A percentile compares a stretch with the other conserved stretches of the same genome.
phyloP scores from a whole-genome alignment of 163 green algal species.

The Scenedesmus sp. region DNA sequence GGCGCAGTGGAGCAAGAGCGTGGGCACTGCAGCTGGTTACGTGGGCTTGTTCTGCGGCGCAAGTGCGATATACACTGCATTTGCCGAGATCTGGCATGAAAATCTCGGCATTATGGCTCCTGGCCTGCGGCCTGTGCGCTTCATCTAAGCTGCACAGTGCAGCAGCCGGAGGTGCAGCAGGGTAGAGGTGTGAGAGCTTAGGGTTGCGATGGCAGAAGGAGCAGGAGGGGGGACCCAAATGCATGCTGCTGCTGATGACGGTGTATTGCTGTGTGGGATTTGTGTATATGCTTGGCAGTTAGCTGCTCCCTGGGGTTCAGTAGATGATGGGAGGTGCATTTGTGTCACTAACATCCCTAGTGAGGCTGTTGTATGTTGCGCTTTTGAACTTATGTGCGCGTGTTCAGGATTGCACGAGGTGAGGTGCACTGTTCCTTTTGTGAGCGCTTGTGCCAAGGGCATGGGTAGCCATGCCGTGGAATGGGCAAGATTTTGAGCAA shows the following conservation, averaged over 20 bases:
- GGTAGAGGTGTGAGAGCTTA: not conserved
- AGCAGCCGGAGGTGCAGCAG: not conserved
- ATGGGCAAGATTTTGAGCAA: not conserved
- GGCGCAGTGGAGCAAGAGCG: constrained; percentile 32
- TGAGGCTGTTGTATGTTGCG: not conserved
- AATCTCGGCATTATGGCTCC: constrained; percentile 62
- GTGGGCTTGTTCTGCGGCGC: constrained; percentile 63
- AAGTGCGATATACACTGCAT: constrained; percentile 67
- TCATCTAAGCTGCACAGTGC: constrained; percentile 51
- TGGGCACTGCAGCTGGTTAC: constrained; percentile 61
- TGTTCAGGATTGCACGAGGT: not conserved
- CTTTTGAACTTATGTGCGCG: not conserved
- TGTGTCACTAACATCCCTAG: not conserved
- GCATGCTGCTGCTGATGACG: not conserved
- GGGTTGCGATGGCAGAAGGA: too few species aligned
- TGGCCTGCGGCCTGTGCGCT: constrained; percentile 57
- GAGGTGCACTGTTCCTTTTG: not conserved
- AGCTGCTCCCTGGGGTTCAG: too few species aligned
- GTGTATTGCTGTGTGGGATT: not conserved
- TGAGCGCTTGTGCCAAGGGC: not conserved
- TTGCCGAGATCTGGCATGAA: constrained; percentile 65
- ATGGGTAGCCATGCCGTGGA: not conserved
- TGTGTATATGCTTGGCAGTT: not conserved
- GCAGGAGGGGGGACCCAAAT: too few species aligned
- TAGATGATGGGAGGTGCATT: not conserved